Conservation (phyloP, 495 filamentous ascomycete species). For the Podospora pseudoanserina region DNA sequence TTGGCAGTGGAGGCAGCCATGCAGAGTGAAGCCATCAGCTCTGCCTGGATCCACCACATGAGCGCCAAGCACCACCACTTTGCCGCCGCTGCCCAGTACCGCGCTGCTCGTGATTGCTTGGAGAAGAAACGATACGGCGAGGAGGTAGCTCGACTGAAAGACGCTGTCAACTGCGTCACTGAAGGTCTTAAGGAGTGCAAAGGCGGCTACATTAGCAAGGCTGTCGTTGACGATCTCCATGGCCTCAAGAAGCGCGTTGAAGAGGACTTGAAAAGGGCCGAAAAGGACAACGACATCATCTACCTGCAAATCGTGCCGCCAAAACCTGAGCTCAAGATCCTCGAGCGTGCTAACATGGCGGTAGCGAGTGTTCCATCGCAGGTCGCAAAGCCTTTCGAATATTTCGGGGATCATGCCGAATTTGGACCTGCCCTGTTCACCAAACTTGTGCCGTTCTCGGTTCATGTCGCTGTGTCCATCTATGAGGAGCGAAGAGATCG, state of each 20-base stretch:
- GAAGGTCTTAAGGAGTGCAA: slow-evolving; percentile 81
- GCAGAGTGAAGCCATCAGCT: slow-evolving; percentile 82
- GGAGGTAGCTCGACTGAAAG: slow-evolving; percentile 81
- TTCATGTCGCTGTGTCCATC: slow-evolving; percentile 90
- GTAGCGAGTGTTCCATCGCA: slow-evolving; percentile 73
- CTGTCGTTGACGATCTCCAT: slow-evolving; percentile 76
- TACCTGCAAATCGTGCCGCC: slow-evolving; percentile 83
- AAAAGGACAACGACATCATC: slow-evolving; percentile 95
- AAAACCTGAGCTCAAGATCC: slow-evolving; percentile 79
- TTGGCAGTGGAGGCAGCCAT: slow-evolving; percentile 80
- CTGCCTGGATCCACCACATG: slow-evolving; percentile 98
- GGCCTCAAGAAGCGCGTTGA: slow-evolving; percentile 75
- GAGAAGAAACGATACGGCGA: slow-evolving; percentile 95
- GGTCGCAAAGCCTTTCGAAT: slow-evolving; percentile 71
- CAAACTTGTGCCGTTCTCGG: slow-evolving; percentile 91
- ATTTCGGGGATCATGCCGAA: slow-evolving; percentile 72
- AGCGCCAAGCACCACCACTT: slow-evolving; percentile 97
- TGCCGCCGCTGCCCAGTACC: slow-evolving; percentile 90
- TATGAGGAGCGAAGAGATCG: slow-evolving; percentile 90
- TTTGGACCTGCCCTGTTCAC: slow-evolving; percentile 83
- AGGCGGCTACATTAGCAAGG: slow-evolving; percentile 72
- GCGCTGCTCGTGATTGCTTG: slow-evolving; percentile 87
- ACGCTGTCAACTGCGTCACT: slow-evolving; percentile 76
- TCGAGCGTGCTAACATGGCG: slow-evolving; percentile 89
- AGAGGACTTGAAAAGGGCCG: slow-evolving; percentile 86